Conservation (phyloP, 768 basidiomycete genomes). For the Terana coerulea region DNA sequence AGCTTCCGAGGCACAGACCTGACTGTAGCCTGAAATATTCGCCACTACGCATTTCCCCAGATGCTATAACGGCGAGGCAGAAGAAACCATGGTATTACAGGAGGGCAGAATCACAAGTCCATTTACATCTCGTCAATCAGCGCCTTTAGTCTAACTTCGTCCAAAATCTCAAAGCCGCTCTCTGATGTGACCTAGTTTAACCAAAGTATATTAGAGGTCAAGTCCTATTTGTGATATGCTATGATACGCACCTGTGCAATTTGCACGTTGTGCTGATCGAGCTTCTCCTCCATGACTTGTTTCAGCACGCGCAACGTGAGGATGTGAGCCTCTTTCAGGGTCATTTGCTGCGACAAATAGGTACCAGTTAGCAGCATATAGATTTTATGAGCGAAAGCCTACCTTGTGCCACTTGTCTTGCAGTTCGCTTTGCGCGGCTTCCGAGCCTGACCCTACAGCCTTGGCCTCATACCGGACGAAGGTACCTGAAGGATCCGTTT, state of each 20-base stretch:
- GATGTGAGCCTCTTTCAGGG: conserved; percentile 80
- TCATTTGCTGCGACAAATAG: conserved; percentile 72
- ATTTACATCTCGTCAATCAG: conserved; percentile 81
- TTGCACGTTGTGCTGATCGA: conserved; percentile 98
- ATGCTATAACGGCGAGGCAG: too few relatives aligned
- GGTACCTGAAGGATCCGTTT: conserved; percentile 98
- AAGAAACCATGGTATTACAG: conserved; percentile 17
- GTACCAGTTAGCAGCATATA: neutral
- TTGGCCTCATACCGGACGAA: conserved; percentile 97
- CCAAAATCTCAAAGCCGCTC: conserved; percentile 87
- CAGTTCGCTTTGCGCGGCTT: conserved; percentile 94
- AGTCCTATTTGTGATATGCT: neutral
- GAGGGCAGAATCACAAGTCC: conserved; percentile 5
- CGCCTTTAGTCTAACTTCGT: conserved; percentile 75
- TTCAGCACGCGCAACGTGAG: conserved; percentile 88
- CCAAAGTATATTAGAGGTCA: neutral
- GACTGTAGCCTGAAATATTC: neutral
- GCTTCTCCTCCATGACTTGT: conserved; percentile 99
- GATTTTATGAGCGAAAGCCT: conserved; percentile 15
- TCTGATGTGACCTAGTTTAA: conserved; percentile 69
- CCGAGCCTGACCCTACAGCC: conserved; percentile 96
- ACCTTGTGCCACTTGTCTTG: conserved; percentile 98
- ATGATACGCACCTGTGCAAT: conserved; percentile 77
- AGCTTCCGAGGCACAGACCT: too few relatives aligned
- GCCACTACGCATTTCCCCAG: too few relatives aligned